Percentiles rank a stretch among this genome's conserved stretches.
Conservation (phyloP, 495 filamentous ascomycete genomes). For the Aspergillus avenaceus region DNA sequence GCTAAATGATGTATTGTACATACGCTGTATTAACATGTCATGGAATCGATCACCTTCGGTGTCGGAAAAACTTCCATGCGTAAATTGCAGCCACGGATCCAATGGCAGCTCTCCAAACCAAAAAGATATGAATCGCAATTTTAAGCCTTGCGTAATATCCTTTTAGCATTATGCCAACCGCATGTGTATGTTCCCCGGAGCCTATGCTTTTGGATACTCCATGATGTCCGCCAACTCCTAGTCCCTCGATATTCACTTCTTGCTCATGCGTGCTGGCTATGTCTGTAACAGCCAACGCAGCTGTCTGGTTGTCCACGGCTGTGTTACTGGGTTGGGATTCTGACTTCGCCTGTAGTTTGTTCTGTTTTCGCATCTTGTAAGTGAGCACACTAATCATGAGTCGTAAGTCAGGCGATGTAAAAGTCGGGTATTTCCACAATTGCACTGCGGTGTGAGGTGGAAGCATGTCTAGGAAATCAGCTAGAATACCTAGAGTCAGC, state of each 20-base stretch:
- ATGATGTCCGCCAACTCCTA: slow-evolving; percentile 46
- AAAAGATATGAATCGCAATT: slow-evolving; percentile 52
- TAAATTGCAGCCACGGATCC: slow-evolving; percentile 30
- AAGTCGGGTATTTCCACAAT: slow-evolving; percentile 70
- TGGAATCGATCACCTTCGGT: background rate
- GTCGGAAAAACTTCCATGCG: slow-evolving; percentile 29
- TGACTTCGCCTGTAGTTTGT: slow-evolving; percentile 39
- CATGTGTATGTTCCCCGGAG: slow-evolving; percentile 32
- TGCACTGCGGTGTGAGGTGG: slow-evolving; percentile 59
- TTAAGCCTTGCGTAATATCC: slow-evolving; percentile 67
- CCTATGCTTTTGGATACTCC: slow-evolving; percentile 21
- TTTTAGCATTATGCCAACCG: slow-evolving; percentile 59
- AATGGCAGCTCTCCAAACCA: slow-evolving; percentile 33
- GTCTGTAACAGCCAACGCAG: slow-evolving; percentile 34
- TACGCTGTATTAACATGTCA: background rate
- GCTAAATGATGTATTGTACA: too few species aligned
- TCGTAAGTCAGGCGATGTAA: slow-evolving; percentile 61
- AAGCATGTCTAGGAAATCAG: slow-evolving; percentile 69
- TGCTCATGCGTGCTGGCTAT: slow-evolving; percentile 20
- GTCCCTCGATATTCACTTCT: slow-evolving; percentile 41
- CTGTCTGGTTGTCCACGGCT: slow-evolving; percentile 38
- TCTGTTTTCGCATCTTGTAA: slow-evolving; percentile 54
- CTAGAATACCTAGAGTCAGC: slow-evolving; percentile 65
- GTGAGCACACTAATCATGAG: slow-evolving; percentile 59
- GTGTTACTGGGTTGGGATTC: slow-evolving; percentile 35